These are phyloP conservation scores for carrot (Daucus carota) DNA, from an alignment of 129 eudicot genomes.

Conservation along the genomic window DH1_v3.0 NC_030386.2:6223501-6224000, in stretches of 20 bases:
- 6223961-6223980: no score
- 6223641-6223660: slow-evolving; percentile 40
- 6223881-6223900: no score
- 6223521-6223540: slow-evolving; percentile 47
- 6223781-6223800: no score
- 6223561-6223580: slow-evolving; percentile 37
- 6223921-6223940: no score
- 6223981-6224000: no score
- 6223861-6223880: no score
- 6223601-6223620: slow-evolving; percentile 36
- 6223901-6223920: no score
- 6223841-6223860: no score
- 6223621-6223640: slow-evolving; percentile 54
- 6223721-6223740: not conserved
- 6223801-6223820: no score
- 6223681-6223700: slow-evolving; percentile 38
- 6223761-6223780: no score
- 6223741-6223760: not conserved
- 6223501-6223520: slow-evolving; percentile 23
- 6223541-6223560: slow-evolving; percentile 34
- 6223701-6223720: slow-evolving; percentile 34
- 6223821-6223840: no score
- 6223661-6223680: slow-evolving; percentile 34
- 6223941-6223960: no score
- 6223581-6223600: slow-evolving; percentile 31